Conservation (phyloP, 2,329 filamentous ascomycete species). For the Myriosclerotinia duriaeana region DNA sequence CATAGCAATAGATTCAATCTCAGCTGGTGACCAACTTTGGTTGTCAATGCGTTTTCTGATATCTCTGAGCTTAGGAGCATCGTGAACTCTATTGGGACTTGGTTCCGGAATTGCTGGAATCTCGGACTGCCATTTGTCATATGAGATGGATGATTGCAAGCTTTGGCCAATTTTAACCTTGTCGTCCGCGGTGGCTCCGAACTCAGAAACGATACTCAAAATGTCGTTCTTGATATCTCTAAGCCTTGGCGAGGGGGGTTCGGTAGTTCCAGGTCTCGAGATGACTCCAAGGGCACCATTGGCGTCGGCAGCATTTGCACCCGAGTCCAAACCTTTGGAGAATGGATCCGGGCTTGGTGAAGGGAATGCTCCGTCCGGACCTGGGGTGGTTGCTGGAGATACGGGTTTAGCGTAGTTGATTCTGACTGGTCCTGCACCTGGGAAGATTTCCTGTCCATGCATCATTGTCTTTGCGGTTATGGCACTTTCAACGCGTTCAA, state of each 20-base stretch:
- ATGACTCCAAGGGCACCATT: slow-evolving; percentile 43
- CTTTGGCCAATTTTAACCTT: slow-evolving; percentile 67
- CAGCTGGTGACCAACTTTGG: slow-evolving; percentile 76
- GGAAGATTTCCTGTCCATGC: slow-evolving; percentile 98
- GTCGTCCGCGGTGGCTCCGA: slow-evolving; percentile 83
- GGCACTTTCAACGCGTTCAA: slow-evolving; percentile 86
- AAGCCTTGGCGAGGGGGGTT: slow-evolving; percentile 69
- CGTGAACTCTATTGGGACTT: slow-evolving; percentile 82
- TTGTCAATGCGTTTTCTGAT: slow-evolving; percentile 98
- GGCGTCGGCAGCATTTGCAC: slow-evolving; percentile 42
- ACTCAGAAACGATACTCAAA: slow-evolving; percentile 78
- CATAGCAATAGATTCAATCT: slow-evolving; percentile 88
- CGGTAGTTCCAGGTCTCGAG: slow-evolving; percentile 47
- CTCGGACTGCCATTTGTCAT: slow-evolving; percentile 70
- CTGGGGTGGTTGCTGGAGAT: slow-evolving; percentile 84
- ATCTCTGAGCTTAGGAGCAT: slow-evolving; percentile 90
- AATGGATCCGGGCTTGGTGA: slow-evolving; percentile 91
- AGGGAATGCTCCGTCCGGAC: slow-evolving; percentile 81
- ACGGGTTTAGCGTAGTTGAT: slow-evolving; percentile 98
- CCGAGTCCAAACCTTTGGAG: slow-evolving; percentile 54
- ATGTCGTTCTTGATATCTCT: slow-evolving; percentile 81
- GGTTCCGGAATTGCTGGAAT: slow-evolving; percentile 89
- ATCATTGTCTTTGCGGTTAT: slow-evolving; percentile 82
- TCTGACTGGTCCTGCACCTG: slow-evolving; percentile 86
- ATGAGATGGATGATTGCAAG: slow-evolving; percentile 76